Conservation (phyloP, 2,329 filamentous ascomycete genomes). For the Emericellopsis cladophorae region DNA sequence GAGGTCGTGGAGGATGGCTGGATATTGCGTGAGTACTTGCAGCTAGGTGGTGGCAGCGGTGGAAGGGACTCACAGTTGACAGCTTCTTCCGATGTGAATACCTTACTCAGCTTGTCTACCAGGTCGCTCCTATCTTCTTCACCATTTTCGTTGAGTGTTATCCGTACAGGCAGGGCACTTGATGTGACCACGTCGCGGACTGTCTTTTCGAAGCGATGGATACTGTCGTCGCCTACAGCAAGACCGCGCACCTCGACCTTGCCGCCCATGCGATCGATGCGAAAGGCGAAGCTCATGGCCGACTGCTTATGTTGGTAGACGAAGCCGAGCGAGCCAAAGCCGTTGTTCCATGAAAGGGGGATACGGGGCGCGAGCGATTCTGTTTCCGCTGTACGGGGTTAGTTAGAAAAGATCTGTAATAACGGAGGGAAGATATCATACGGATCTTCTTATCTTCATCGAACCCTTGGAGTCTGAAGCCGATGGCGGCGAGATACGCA, state of each 20-base stretch:
- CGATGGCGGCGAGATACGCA: conserved; percentile 67
- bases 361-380: conserved; percentile 48
- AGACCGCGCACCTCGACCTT: conserved; percentile 78
- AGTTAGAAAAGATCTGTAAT: neutral
- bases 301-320: conserved; percentile 80
- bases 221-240: conserved; percentile 68
- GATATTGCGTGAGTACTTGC: neutral
- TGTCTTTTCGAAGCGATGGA: conserved; percentile 62
- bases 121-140: conserved; percentile 38
- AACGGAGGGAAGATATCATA: conserved; percentile 20
- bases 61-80: conserved; percentile 31
- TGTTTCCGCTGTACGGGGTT: conserved; percentile 26
- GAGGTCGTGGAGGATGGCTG: conserved; percentile 57
- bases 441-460: conserved; percentile 67
- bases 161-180: conserved; percentile 40
- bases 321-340: conserved; percentile 61
- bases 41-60: neutral
- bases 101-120: conserved; percentile 33
- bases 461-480: conserved; percentile 74
- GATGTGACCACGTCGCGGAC: conserved; percentile 61
- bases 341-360: conserved; percentile 69
- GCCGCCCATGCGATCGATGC: conserved; percentile 66
- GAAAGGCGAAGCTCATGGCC: conserved; percentile 71
- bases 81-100: conserved; percentile 63
- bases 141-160: conserved; percentile 28